Evolutionary conservation across 495 filamentous ascomycete genomes (phyloP).

Genomic region (Lepraria neglecta): DNA sequence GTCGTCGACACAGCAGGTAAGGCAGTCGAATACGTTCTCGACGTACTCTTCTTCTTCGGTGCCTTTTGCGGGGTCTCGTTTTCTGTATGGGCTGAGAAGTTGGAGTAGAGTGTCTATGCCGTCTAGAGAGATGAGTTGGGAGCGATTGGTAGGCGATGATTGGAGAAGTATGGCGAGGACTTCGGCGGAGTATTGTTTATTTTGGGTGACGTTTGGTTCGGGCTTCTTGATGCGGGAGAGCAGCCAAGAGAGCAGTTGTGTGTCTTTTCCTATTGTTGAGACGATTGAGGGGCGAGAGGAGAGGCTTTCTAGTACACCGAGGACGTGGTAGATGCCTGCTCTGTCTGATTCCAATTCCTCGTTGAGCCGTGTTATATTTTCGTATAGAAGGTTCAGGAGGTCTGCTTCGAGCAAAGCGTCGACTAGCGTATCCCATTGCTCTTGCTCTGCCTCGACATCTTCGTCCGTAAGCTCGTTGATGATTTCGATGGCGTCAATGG

Average conservation of each 20-base stretch:
- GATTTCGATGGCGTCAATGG: conserved; percentile 85
- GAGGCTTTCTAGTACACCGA: conserved; percentile 82
- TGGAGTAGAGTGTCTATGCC: conserved; percentile 77
- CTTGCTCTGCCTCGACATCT: conserved; percentile 76
- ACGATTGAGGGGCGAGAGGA: conserved; percentile 59
- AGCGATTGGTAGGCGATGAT: conserved; percentile 58
- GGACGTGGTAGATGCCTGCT: conserved; percentile 76
- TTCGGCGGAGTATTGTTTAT: conserved; percentile 94
- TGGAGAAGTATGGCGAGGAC: conserved; percentile 81
- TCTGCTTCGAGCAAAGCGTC: conserved; percentile 77
- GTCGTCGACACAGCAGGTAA: conserved; percentile 75
- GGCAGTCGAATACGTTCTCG: conserved; percentile 81
- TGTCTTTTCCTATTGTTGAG: conserved; percentile 59
- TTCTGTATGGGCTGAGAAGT: conserved; percentile 80
- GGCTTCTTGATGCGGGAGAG: conserved; percentile 59
- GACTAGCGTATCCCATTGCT: conserved; percentile 76
- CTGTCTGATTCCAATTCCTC: conserved; percentile 74
- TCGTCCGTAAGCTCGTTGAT: conserved; percentile 91
- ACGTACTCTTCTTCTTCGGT: conserved; percentile 91
- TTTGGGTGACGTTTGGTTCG: conserved; percentile 64
- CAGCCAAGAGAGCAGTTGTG: conserved; percentile 66
- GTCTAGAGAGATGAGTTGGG: conserved; percentile 56
- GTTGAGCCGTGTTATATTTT: conserved; percentile 77
- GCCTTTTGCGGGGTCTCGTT: conserved; percentile 77
- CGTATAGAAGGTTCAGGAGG: conserved; percentile 71